These are phyloP conservation scores for Wickerhamomyces xylosicus DNA, from an alignment of 805 yeast species.

Conservation along the genomic window DNA sequence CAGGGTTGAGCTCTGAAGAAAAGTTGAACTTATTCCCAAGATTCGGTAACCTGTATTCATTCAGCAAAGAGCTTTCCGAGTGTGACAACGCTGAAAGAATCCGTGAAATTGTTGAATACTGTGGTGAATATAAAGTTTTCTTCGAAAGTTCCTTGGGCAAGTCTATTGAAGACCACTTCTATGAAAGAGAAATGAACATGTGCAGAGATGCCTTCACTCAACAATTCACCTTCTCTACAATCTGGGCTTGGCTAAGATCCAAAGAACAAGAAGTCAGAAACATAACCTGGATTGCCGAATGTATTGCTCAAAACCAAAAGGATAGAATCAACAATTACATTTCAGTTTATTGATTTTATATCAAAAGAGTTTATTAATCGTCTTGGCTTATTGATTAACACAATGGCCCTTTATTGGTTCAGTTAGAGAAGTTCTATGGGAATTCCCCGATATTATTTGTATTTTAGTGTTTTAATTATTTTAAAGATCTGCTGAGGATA, in stretches of 20 bases:
- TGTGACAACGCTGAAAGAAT: conserved; percentile 85
- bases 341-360: conserved; percentile 46
- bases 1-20: conserved; percentile 69
- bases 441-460: no score
- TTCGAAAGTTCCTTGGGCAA: conserved; percentile 39
- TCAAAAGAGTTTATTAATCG: background rate
- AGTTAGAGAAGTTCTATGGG: no score
- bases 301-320: conserved; percentile 97
- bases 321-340: conserved; percentile 88
- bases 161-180: conserved; percentile 88
- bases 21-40: conserved; percentile 66
- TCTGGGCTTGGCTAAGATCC: conserved; percentile 96
- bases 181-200: conserved; percentile 82
- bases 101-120: conserved; percentile 48
- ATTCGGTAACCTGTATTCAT: conserved; percentile 64
- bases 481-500: no score
- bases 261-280: conserved; percentile 96
- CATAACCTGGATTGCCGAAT: conserved; percentile 99
- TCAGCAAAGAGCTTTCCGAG: conserved; percentile 53
- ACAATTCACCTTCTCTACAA: conserved; percentile 80
- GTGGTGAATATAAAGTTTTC: conserved; percentile 56
- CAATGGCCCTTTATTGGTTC: no score
- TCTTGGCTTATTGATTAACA: no score
- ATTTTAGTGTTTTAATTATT: no score
- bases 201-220: conserved; percentile 93